A percentile compares a stretch with the other conserved stretches of the same genome.
phyloP scores from a whole-genome alignment of 1,284 basidiomycete species.

The Tremellales sp. region DNA sequence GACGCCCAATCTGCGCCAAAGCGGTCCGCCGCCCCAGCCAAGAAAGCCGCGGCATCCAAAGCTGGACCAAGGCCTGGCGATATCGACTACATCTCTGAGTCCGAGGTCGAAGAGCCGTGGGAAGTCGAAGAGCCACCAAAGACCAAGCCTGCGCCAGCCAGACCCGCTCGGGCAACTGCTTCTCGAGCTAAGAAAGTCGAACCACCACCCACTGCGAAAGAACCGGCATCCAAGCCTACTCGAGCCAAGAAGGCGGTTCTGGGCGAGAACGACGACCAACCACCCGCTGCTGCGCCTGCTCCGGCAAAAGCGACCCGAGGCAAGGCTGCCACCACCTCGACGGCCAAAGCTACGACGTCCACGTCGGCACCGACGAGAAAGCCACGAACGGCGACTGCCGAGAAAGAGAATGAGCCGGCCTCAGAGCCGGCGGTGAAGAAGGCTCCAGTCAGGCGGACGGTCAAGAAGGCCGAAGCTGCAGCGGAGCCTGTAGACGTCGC shows the following conservation, averaged over 20 bases:
- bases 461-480: not conserved
- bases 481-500: not conserved
- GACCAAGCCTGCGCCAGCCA: not conserved
- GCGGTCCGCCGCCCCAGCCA: not conserved
- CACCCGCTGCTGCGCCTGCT: not conserved
- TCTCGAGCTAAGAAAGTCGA: constrained; percentile 1
- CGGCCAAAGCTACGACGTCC: not conserved
- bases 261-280: not conserved
- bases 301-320: constrained; percentile 3
- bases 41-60: constrained; percentile 1
- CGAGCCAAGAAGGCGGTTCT: constrained; percentile 6
- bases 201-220: not conserved
- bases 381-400: constrained; percentile 4
- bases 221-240: not conserved
- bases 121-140: not conserved
- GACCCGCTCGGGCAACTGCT: not conserved
- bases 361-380: not conserved
- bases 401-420: constrained; percentile 2
- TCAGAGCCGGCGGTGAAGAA: not conserved
- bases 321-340: not conserved
- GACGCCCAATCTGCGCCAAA: not conserved
- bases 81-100: not conserved
- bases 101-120: constrained; percentile 1
- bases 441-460: not conserved
- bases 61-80: not conserved